Evolutionary conservation across 176 grass and related monocot species (phyloP), one percentile per base, ranked within the genome.

Genomic region (Rhynchospora breviuscula): DNA sequence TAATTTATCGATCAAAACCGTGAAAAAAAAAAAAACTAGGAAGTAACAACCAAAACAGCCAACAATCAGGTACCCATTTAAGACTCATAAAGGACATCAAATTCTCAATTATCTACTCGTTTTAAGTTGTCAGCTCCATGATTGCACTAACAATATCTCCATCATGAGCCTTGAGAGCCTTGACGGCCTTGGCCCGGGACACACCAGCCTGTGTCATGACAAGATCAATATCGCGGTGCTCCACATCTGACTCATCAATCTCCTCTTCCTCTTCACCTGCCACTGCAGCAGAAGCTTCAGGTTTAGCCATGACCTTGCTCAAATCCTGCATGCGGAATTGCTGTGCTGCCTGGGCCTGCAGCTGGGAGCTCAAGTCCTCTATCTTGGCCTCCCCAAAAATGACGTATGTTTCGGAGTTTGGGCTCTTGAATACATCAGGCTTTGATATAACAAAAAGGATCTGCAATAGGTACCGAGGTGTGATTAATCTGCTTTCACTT

Each of bases 331-430:
- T 93, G 79, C 89, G 92, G 87, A 97, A 93, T 88, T 97, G 94
- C 81, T 97, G 91, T 14, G 94, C 94, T 4, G 94, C 91, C 88
- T 97, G 94, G 1, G 94, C 87, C 70, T 97, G 94, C 73, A 97
- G 89, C 87, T 93, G 94, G 11, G 94, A 93, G 77, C 94, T 97
- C 35, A 93, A 86, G 81, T 97, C 94, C 87, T 93, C 94, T 40
- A 93, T 93, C 89, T 97, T 97, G 45, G 94, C 94, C 89, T 97
- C 94, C 1, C 94, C 94, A 88, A 97, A 97, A 70, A 97, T 93
- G 11, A 97, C 87, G 80, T 97, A 97, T 33, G 91, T 97, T 88
- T 97, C 94, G 8, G 91, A 93, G 22, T 91, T 97, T 8, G 91
- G 94, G 70, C 94, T 97, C 91, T 93, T 97, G 89, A 97, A 97